phyloP scores from a whole-genome alignment of 164 flowering plant genomes.

The Macadamia tetraphylla region DNA sequence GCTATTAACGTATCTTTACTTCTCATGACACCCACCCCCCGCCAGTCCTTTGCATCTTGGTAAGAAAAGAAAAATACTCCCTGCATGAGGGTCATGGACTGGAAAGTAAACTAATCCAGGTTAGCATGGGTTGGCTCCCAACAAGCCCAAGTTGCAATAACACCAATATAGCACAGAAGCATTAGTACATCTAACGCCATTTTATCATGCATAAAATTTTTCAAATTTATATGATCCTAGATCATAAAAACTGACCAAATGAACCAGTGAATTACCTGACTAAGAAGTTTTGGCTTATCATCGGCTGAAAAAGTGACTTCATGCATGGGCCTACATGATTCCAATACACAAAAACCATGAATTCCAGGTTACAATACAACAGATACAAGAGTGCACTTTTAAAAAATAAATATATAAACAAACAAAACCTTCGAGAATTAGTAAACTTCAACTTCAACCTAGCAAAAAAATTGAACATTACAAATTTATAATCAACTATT shows the following conservation, averaged over 20 bases:
- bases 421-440: neutral
- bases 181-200: too few relatives aligned
- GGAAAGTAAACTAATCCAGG: too few relatives aligned
- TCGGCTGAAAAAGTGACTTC: slow-evolving; percentile 35
- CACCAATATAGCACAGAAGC: too few relatives aligned
- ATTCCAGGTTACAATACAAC: neutral
- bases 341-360: slow-evolving; percentile 1
- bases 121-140: too few relatives aligned
- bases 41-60: too few relatives aligned
- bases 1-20: too few relatives aligned
- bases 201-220: too few relatives aligned
- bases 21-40: too few relatives aligned
- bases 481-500: neutral
- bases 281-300: slow-evolving; percentile 36
- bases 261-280: slow-evolving; percentile 21
- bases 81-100: too few relatives aligned
- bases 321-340: slow-evolving; percentile 35
- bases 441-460: neutral
- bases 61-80: too few relatives aligned
- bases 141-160: too few relatives aligned
- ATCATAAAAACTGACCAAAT: neutral
- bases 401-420: too few relatives aligned
- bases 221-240: neutral
- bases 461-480: neutral
- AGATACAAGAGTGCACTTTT: neutral